Evolutionary conservation across 139 green algal species (phyloP).

Genomic region (Chlorokybus atmophyticus): DNA sequence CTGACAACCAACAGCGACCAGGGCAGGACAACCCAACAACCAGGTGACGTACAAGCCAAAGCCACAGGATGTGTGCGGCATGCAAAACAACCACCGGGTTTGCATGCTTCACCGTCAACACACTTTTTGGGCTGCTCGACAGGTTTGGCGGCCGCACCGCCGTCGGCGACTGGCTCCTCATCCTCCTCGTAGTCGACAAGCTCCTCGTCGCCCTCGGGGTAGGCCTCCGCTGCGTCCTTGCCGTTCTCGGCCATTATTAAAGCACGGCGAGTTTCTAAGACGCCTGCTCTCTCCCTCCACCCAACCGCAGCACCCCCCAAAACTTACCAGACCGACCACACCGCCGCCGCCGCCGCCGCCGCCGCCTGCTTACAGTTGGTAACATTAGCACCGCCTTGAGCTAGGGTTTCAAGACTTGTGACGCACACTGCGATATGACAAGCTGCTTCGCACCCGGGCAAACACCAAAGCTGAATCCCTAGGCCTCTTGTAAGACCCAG

Average conservation of each 20-base stretch:
- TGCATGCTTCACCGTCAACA: slow-evolving; percentile 17
- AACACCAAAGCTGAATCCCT: too few relatives aligned
- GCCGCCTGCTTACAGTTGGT: too few relatives aligned
- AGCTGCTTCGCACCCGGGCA: too few relatives aligned
- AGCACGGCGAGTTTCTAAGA: not conserved
- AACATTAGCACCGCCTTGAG: too few relatives aligned
- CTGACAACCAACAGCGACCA: too few relatives aligned
- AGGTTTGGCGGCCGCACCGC: slow-evolving; percentile 29
- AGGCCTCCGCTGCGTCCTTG: not conserved
- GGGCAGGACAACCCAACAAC: too few relatives aligned
- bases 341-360: not conserved
- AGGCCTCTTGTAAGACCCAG: too few relatives aligned
- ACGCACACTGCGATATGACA: too few relatives aligned
- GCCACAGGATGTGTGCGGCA: not conserved
- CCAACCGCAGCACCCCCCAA: not conserved
- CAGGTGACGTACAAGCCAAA: too few relatives aligned
- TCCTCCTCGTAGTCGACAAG: slow-evolving; percentile 81
- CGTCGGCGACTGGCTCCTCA: slow-evolving; percentile 46
- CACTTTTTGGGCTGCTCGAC: slow-evolving; percentile 35
- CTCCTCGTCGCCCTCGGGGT: slow-evolving; percentile 45
- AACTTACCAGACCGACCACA: not conserved
- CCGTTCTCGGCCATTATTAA: not conserved
- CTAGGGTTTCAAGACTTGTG: too few relatives aligned
- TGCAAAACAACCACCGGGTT: not conserved
- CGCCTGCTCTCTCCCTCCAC: not conserved